Conservation (phyloP, 139 green algal genomes). For the Ettlia oleoabundans region DNA sequence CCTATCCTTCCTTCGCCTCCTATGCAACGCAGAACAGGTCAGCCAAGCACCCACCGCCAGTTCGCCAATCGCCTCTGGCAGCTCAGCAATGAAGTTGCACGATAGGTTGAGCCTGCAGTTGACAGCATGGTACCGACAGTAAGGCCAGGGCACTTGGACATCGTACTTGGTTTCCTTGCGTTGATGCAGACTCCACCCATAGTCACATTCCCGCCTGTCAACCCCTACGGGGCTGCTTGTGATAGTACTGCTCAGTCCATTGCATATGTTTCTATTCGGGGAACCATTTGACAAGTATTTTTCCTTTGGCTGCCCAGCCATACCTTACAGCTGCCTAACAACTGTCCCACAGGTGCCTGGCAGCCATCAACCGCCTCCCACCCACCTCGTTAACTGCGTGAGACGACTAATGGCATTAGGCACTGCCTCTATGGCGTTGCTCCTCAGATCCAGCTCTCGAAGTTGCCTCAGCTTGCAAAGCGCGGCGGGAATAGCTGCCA, state of each 20-base stretch:
- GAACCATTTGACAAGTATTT: too few relatives aligned
- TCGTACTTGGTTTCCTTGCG: background rate
- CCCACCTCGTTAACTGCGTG: slow-evolving; percentile 2
- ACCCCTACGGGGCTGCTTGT: too few relatives aligned
- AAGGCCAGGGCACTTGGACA: background rate
- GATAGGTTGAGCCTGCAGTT: slow-evolving; percentile 10
- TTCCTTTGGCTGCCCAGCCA: too few relatives aligned
- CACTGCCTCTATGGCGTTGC: slow-evolving; percentile 28
- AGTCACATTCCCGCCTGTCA: too few relatives aligned
- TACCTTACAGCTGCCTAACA: background rate
- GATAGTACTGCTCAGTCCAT: too few relatives aligned
- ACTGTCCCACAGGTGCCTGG: background rate
- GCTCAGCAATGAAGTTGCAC: background rate
- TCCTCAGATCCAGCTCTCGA: slow-evolving; percentile 15
- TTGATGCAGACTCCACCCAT: too few relatives aligned
- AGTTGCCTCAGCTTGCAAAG: slow-evolving; percentile 6
- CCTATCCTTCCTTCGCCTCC: background rate
- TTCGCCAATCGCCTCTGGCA: slow-evolving; percentile 11
- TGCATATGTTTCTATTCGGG: background rate
- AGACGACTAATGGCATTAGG: slow-evolving; percentile 2
- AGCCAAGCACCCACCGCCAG: background rate
- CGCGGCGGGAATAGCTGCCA: background rate
- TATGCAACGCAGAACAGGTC: background rate
- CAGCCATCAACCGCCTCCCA: too few relatives aligned
- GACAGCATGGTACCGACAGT: background rate